phyloP scores from a whole-genome alignment of 495 filamentous ascomycete species.

The Xylaria venustula region DNA sequence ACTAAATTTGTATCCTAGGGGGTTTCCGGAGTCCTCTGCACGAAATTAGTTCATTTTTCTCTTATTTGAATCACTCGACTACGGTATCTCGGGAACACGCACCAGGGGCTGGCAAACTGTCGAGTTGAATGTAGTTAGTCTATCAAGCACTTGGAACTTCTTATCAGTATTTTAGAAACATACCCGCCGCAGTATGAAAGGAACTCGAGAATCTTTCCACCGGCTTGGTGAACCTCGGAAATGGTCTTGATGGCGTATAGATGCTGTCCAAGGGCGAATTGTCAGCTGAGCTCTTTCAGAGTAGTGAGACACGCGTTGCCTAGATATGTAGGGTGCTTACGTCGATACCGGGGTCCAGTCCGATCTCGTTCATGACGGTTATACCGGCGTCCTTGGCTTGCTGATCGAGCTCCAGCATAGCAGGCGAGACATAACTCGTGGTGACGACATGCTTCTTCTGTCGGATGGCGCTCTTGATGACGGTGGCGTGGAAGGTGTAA shows the following conservation, averaged over 20 bases:
- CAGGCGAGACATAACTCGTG: slow-evolving; percentile 90
- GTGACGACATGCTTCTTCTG: slow-evolving; percentile 95
- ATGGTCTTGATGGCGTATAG: slow-evolving; percentile 90
- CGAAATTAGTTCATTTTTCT: not conserved
- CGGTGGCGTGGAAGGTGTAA: slow-evolving; percentile 85
- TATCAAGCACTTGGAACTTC: too few relatives aligned
- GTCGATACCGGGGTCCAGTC: slow-evolving; percentile 35
- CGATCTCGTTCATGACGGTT: slow-evolving; percentile 98
- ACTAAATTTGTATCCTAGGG: slow-evolving; percentile 94
- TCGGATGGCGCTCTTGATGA: slow-evolving; percentile 93
- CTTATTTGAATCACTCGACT: too few relatives aligned
- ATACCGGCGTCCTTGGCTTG: slow-evolving; percentile 89
- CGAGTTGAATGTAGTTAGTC: too few relatives aligned
- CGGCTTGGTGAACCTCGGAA: slow-evolving; percentile 73
- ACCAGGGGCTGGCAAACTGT: slow-evolving; percentile 53
- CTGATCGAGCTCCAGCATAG: slow-evolving; percentile 85
- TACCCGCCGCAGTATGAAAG: slow-evolving; percentile 82
- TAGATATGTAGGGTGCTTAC: not conserved
- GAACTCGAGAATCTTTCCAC: slow-evolving; percentile 84
- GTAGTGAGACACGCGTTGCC: not conserved
- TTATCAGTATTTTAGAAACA: too few relatives aligned
- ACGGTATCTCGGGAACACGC: not conserved
- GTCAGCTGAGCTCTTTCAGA: not conserved
- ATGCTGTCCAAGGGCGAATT: slow-evolving; percentile 54
- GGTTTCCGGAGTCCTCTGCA: slow-evolving; percentile 83